Evolutionary conservation across 2,329 filamentous ascomycete species (phyloP), one percentile per base, ranked within the genome.

Genomic region (Mollisia scopiformis): DNA sequence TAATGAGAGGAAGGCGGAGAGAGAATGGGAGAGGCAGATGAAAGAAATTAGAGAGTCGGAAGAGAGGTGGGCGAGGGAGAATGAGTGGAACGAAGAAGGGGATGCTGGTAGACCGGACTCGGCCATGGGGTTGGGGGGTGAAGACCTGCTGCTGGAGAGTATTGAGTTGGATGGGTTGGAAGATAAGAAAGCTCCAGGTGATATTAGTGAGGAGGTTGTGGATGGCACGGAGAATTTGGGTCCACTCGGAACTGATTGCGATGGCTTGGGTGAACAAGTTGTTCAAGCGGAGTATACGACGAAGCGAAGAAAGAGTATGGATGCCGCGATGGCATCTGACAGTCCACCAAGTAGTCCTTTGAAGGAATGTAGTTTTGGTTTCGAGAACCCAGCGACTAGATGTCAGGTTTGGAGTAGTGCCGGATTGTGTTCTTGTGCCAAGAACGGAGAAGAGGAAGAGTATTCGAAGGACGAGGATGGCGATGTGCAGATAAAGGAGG

Each of bases 311-410:
- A 59, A 56, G 27, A 54, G 47, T 51, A n/a, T 47, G 5, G 58
- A 57, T 54, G 33, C 39, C 10, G 31, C 51, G 4, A 30, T 25
- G 1, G 57, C 55, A 3, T 10, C n/a, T 5, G 62, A 59, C 10
- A 39, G 23, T 7, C 46, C 54, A n/a, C 63, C 59, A 2, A 57
- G 47, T 49, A 65, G 62, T 52, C 63, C 63, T 14, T 49, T 67
- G 43, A 62, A 65, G 55, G 47, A 41, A 21, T 56, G 57, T 21
- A 31, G 16, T 8, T 62, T 57, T 58, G 54, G 60, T 14, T 39
- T 52, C 31, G 53, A 53, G 28, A 55, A 57, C 5, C 33, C 8
- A 21, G 47, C 10, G 25, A 21, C 19, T 30, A 49, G 49, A 8
- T 51, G 27, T 33, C 25, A 33, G 14, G 49, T 30, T 8, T 35